These are phyloP conservation scores for Globisporangium nunn DNA, from an alignment of 352 stramenopile species.

Conservation along the genomic window DNA sequence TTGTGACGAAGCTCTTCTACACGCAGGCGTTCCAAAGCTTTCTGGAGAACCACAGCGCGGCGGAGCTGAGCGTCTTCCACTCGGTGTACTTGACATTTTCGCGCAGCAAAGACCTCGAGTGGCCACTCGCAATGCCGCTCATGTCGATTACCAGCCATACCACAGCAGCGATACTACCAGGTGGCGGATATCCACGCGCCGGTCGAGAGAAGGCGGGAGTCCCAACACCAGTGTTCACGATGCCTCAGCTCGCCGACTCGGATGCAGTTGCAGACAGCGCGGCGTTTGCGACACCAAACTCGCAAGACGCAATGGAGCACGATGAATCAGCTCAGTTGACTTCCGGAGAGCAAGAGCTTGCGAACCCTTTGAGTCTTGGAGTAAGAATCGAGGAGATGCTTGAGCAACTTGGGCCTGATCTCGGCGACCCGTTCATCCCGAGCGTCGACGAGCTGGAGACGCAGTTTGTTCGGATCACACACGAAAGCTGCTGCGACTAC, in stretches of 20 bases:
- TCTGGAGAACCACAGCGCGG: slow-evolving; percentile 66
- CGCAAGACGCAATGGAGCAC: slow-evolving; percentile 12
- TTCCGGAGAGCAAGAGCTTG: not conserved
- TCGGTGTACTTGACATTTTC: slow-evolving; percentile 61
- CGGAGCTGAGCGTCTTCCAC: slow-evolving; percentile 73
- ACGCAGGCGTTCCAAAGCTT: slow-evolving; percentile 79
- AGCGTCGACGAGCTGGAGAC: slow-evolving; percentile 13
- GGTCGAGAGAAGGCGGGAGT: not conserved
- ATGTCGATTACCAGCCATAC: slow-evolving; percentile 16
- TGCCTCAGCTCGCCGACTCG: not conserved
- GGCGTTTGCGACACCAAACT: slow-evolving; percentile 6
- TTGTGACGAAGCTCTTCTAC: slow-evolving; percentile 59
- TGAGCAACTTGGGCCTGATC: slow-evolving; percentile 6
- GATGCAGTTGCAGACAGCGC: not conserved
- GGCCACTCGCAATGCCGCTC: slow-evolving; percentile 27
- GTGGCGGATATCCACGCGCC: not conserved
- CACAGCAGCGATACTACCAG: not conserved
- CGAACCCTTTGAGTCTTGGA: slow-evolving; percentile 11
- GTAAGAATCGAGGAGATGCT: slow-evolving; percentile 29
- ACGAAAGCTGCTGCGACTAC: slow-evolving; percentile 11
- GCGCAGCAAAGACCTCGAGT: slow-evolving; percentile 46
- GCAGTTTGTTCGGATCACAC: slow-evolving; percentile 3
- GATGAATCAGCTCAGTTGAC: not conserved
- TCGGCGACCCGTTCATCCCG: slow-evolving; percentile 25
- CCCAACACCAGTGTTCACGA: slow-evolving; percentile 22